phyloP scores from a whole-genome alignment of 805 yeast genomes.

The Komagataella ulmi region DNA sequence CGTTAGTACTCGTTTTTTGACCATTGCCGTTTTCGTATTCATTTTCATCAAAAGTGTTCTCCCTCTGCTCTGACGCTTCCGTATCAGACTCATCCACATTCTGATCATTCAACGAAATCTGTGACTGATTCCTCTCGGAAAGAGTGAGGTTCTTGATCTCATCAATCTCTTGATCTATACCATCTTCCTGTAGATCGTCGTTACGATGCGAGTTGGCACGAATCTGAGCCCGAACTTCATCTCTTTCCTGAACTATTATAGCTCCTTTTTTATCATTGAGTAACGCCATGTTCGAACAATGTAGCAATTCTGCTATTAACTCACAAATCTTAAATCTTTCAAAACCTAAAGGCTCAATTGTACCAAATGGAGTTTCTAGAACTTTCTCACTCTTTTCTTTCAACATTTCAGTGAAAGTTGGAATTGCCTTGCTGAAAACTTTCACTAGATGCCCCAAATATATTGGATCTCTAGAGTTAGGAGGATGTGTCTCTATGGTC shows the following conservation, averaged over 20 bases:
- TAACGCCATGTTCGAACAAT: conserved; percentile 94
- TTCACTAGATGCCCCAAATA: conserved; percentile 78
- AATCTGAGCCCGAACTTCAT: conserved; percentile 19
- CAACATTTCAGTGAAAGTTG: conserved; percentile 53
- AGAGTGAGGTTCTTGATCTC: conserved; percentile 7
- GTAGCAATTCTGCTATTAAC: conserved; percentile 83
- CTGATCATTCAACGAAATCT: conserved; percentile 12
- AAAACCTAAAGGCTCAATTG: conserved; percentile 70
- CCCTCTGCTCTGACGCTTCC: conserved; percentile 3
- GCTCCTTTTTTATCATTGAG: conserved; percentile 70
- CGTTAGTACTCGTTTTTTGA: conserved; percentile 21
- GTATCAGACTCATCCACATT: conserved; percentile 10
- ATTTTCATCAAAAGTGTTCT: conserved; percentile 4
- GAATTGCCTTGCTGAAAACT: conserved; percentile 64
- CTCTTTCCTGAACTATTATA: conserved; percentile 53
- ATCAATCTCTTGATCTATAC: conserved; percentile 27
- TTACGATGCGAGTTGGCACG: background rate
- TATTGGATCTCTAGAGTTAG: conserved; percentile 84
- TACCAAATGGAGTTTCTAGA: conserved; percentile 53
- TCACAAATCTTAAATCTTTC: conserved; percentile 87
- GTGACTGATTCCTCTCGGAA: background rate
- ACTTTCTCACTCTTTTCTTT: conserved; percentile 20
- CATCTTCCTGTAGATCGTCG: conserved; percentile 21
- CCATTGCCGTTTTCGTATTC: conserved; percentile 14
- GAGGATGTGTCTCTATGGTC: conserved; percentile 82